Base-by-base conservation (phyloP, 139 green algal genomes). In the Chlorella ohadii region DNA sequence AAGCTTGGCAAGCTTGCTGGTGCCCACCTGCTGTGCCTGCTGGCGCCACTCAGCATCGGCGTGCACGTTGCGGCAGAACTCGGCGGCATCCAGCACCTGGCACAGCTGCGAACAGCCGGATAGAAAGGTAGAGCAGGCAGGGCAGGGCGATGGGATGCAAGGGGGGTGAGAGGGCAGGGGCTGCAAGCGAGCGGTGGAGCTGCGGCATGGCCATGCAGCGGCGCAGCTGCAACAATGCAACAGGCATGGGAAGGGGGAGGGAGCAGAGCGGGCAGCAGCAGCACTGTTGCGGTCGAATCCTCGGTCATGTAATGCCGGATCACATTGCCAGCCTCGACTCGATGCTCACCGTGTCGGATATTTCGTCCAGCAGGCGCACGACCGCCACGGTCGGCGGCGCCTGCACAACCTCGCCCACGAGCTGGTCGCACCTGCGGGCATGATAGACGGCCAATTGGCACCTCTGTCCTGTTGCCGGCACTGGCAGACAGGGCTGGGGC, bases 1-100 rank as follows among this genome's bases (percentile, higher is more conserved):
- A 31, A 66, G 59, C 13, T 9, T 12, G 23, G 25, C 28, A 12
- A 51, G 9, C 9, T 51, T 51, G 44, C 44, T 51, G 44, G 44
- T 51, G 44, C 83, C 56, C n/a, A 71, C 83, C 56, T 82, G 57
- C 61, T 87, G 64, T 16, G 87, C 87, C 27, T 86, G 85, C 11
- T 20, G 27, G 59, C 85, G 73, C 87, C 87, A 91, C 41, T 83
- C 56, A 3, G 44, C 15, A 33, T 85, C 81, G 6, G 47, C 36
- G 64, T 91, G 87, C 19, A 87, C 85, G 31, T 90, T 87, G 55
- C 87, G 66, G 80, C 87, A 91, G 47, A 91, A 87, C 55, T 91
- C 87, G 11, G 85, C 87, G 11, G 85, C 85, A 72, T 91, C 87
- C 70, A 88, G 70, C 41, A 86, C 76, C 34, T 73, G 66, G 73